Evolutionary conservation across 2,329 filamentous ascomycete genomes (phyloP), one percentile per base, ranked within the genome.

Genomic region (Aspergillus jensenii): DNA sequence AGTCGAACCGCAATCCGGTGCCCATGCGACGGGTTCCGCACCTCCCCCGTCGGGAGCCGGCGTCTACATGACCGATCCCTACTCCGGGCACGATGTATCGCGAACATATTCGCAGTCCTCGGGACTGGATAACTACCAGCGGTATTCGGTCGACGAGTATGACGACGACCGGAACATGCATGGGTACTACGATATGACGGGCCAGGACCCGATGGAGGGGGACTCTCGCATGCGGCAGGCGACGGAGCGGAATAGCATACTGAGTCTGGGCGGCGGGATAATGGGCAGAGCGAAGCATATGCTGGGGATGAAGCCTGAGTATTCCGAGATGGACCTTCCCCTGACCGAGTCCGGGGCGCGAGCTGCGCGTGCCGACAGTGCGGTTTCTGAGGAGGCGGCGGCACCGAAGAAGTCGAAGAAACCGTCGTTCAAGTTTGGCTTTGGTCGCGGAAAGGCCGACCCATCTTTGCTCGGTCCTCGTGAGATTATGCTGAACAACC

Each of bases 251-350:
- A 97, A 96, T 73, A 98, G 93, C 75, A 90, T 97, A 52, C 78
- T 98, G 68, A 86, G 88, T 65, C 78, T 98, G 69, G 93, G 93
- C 60, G 93, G 93, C 60, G 93, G 93, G 17, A 79, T 98, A 60
- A 80, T 97, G 69, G 95, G 93, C 45, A 88, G 84, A 69, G 89
- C 93, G 43, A 98, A 96, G 80, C 93, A 90, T 72, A 91, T 90
- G 82, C 79, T 99, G 60, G 93, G 95, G 53, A 92, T 96, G 87
- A 89, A 86, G 9, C 82, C 84, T n/a, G 66, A 88, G 62, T 98
- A 99, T 76, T 97, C 93, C 35, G 95, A 98, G 77, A 99, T 99
- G 95, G 93, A 99, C 72, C 81, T 99, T 55, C 95, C 95, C 14
- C 81, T 99, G 75, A 98, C 93, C 5, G 91, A 98, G 72, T 79